phyloP scores from a whole-genome alignment of 148 eudicot genomes.

The Fallopia convolvulus region DNA sequence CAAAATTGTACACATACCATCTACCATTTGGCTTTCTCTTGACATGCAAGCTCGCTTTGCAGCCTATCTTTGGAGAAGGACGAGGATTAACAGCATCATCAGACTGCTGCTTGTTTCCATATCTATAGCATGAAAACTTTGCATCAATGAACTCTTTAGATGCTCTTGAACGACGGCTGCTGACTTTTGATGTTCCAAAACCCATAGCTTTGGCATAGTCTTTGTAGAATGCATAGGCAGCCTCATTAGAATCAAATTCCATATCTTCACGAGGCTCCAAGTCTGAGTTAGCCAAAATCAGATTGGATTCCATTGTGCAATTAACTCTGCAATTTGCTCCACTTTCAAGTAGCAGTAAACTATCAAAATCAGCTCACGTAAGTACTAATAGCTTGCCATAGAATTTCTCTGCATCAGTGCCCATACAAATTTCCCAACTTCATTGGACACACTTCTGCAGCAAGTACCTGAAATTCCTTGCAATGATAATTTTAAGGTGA shows the following conservation, averaged over 20 bases:
- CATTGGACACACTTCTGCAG: background rate
- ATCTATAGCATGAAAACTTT: constrained; percentile 62
- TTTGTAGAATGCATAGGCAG: constrained; percentile 53
- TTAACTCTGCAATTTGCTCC: background rate
- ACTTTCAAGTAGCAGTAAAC: background rate
- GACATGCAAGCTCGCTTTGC: constrained; percentile 72
- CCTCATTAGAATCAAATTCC: constrained; percentile 62
- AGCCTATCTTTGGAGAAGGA: constrained; percentile 73
- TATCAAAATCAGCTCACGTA: background rate
- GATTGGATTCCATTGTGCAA: constrained; percentile 27
- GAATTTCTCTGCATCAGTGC: background rate
- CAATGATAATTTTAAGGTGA: background rate
- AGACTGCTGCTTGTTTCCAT: constrained; percentile 65
- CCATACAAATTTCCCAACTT: background rate
- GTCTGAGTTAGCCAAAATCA: constrained; percentile 18
- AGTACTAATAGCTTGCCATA: background rate
- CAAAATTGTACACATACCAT: constrained; percentile 54
- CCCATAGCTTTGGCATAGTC: constrained; percentile 62
- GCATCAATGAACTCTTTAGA: constrained; percentile 67
- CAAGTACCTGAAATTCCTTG: background rate
- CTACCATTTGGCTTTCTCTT: constrained; percentile 55
- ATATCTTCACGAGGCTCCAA: constrained; percentile 40
- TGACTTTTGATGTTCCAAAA: constrained; percentile 63
- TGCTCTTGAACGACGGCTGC: constrained; percentile 67
- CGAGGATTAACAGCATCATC: constrained; percentile 69